phyloP scores from a whole-genome alignment of 345 rosid species.

The Hypericum androsaemum region DNA sequence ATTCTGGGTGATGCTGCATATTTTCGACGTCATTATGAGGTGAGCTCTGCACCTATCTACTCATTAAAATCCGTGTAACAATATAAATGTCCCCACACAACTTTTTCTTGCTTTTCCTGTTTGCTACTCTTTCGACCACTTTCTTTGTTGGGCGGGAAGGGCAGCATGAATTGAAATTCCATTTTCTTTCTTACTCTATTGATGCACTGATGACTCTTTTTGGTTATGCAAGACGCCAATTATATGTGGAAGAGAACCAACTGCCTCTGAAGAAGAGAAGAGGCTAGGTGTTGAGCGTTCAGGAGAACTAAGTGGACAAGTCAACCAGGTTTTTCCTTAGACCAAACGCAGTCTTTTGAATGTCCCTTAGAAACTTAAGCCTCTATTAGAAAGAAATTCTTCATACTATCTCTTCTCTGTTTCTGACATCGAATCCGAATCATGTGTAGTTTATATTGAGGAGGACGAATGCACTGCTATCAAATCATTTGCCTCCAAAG shows the following conservation, averaged over 20 bases:
- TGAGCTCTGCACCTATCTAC: conserved; percentile 13
- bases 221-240: conserved; percentile 60
- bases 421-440: background rate
- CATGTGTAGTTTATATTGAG: conserved; percentile 86
- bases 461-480: conserved; percentile 83
- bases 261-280: conserved; percentile 75
- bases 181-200: conserved; percentile 3
- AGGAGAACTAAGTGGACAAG: conserved; percentile 80
- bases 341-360: conserved; percentile 2
- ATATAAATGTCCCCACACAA: too few species aligned
- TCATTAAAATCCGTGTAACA: too few species aligned
- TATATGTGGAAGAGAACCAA: conserved; percentile 95
- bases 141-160: too few species aligned
- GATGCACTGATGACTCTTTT: conserved; percentile 4
- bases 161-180: too few species aligned
- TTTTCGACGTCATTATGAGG: conserved; percentile 95
- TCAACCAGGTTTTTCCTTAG: conserved; percentile 66
- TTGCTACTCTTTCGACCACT: too few species aligned
- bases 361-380: background rate
- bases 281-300: conserved; percentile 74
- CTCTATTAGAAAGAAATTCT: background rate
- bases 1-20: conserved; percentile 77
- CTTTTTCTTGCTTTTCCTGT: too few species aligned
- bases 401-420: conserved; percentile 5
- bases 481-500: conserved; percentile 98